Percentiles rank a stretch among this genome's conserved stretches.
Conservation (phyloP, 73 alveolate genomes). For the Uronychia binucleata region DNA sequence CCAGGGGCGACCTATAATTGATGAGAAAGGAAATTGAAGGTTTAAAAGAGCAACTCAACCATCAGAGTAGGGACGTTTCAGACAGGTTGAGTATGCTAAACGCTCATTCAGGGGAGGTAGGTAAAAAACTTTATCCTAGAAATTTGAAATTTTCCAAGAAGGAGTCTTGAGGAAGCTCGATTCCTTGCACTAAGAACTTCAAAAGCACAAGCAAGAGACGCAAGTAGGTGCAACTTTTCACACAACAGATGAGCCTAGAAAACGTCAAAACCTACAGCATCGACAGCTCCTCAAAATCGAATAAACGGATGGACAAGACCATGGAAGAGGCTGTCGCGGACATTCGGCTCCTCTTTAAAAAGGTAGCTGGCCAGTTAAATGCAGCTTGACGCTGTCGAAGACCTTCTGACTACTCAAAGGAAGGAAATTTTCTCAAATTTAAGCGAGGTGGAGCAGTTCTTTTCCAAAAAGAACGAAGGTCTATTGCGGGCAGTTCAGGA, state of each 20-base stretch:
- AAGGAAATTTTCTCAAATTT: slow-evolving; percentile 39
- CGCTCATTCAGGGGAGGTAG: neutral
- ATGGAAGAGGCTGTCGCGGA: neutral
- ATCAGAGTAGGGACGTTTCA: neutral
- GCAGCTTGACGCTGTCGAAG: slow-evolving; percentile 24
- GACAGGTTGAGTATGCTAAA: neutral
- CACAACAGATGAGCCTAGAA: neutral
- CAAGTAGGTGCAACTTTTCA: neutral
- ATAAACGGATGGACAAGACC: neutral
- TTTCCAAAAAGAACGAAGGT: slow-evolving; percentile 21
- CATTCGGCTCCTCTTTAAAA: neutral
- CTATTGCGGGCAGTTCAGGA: slow-evolving; percentile 37
- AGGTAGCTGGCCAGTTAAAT: neutral
- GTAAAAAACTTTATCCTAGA: neutral
- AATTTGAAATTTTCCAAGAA: neutral
- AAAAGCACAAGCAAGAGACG: neutral
- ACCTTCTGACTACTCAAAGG: slow-evolving; percentile 38
- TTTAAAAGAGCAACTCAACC: neutral
- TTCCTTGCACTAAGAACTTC: neutral
- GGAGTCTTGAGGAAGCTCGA: neutral
- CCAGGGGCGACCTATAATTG: neutral
- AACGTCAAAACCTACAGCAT: neutral
- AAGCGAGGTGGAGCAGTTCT: slow-evolving; percentile 34
- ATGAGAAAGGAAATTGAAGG: neutral
- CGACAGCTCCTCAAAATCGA: neutral